Conservation (phyloP, 1,284 basidiomycete genomes). For the Athelia psychrophila region DNA sequence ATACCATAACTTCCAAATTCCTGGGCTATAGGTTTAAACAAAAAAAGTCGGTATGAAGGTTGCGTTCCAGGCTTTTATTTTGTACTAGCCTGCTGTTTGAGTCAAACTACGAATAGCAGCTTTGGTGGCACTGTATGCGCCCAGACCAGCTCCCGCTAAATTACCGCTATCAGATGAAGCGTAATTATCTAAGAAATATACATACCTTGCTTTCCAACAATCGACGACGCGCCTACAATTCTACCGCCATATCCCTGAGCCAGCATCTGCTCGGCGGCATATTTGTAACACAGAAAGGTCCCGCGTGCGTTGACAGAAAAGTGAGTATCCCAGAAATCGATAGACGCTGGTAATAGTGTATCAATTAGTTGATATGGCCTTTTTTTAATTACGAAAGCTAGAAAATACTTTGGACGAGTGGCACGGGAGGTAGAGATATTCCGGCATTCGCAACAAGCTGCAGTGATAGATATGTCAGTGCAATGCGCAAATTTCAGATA, state of each 20-base stretch:
- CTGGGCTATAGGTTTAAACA: constrained; percentile 1
- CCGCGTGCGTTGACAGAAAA: constrained; percentile 17
- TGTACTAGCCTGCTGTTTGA: constrained; percentile 24
- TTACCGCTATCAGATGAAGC: not conserved
- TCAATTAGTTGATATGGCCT: not conserved
- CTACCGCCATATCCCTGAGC: constrained; percentile 19
- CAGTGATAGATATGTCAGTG: not conserved
- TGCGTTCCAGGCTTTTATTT: no score
- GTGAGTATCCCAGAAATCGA: constrained; percentile 13
- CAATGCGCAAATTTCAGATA: not conserved
- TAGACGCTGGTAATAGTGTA: constrained; percentile 7
- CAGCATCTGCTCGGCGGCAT: constrained; percentile 21
- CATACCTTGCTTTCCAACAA: constrained; percentile 13
- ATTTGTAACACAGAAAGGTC: constrained; percentile 20
- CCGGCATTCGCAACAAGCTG: constrained; percentile 26
- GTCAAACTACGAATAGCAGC: constrained; percentile 26
- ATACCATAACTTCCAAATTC: constrained; percentile 8
- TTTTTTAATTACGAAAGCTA: not conserved
- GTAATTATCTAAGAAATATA: not conserved
- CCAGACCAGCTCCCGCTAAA: constrained; percentile 17
- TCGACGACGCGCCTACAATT: constrained; percentile 20
- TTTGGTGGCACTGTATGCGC: constrained; percentile 21
- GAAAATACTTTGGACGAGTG: constrained; percentile 11
- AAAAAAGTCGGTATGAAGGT: not conserved
- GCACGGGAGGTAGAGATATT: constrained; percentile 7